Evolutionary conservation across 495 filamentous ascomycete species (phyloP).

Genomic region (Penicillium soppii): DNA sequence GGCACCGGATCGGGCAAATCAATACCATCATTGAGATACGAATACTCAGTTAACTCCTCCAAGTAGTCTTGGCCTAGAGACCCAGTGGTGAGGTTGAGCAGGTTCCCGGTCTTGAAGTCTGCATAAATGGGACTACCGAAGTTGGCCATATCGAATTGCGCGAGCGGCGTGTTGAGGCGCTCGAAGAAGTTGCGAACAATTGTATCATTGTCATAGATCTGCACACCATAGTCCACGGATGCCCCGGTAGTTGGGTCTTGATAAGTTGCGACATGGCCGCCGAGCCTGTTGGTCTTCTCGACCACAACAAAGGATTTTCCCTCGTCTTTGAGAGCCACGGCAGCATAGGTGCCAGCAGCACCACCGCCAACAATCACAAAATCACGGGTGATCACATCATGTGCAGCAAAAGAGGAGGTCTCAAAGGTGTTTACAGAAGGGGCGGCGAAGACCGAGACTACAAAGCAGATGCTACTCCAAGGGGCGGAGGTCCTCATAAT

Average conservation of each 20-base stretch:
- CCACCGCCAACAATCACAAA: conserved; percentile 53
- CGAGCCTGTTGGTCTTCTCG: conserved; percentile 41
- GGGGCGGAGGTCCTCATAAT: no score
- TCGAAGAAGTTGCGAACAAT: conserved; percentile 38
- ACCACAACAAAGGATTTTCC: conserved; percentile 43
- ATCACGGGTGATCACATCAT: conserved; percentile 25
- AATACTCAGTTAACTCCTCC: conserved; percentile 34
- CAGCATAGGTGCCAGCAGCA: conserved; percentile 45
- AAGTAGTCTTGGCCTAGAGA: conserved; percentile 36
- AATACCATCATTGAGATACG: conserved; percentile 31
- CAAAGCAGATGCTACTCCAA: no score
- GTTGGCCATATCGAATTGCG: conserved; percentile 20
- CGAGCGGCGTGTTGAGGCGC: conserved; percentile 29
- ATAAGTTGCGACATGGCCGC: conserved; percentile 49
- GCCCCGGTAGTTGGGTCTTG: conserved; percentile 38
- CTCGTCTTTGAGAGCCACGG: conserved; percentile 39
- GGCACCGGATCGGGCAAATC: conserved; percentile 52
- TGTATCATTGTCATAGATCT: conserved; percentile 36
- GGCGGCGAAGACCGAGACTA: no score
- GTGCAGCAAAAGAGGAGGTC: neutral
- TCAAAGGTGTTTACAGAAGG: neutral
- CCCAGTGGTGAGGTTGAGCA: conserved; percentile 40
- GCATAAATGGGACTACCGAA: conserved; percentile 22
- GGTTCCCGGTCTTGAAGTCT: conserved; percentile 40
- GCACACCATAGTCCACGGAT: conserved; percentile 47